These are phyloP conservation scores for Phytophthora kernoviae DNA, from an alignment of 352 stramenopile species.

Conservation along the genomic window DNA sequence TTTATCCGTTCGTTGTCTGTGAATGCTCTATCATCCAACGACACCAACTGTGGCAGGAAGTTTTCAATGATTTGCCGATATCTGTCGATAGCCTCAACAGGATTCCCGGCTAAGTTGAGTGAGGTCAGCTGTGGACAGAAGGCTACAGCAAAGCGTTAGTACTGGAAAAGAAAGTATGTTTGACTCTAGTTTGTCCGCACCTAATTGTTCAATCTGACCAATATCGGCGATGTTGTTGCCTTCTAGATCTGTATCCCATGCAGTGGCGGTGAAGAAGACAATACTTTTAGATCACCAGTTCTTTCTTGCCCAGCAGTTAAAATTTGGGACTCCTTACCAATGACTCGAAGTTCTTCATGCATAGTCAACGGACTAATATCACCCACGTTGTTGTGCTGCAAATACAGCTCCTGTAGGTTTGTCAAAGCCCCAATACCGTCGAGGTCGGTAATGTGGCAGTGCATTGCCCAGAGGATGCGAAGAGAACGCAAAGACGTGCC, in stretches of 20 bases:
- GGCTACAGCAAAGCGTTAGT: slow-evolving; percentile 34
- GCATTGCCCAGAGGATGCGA: slow-evolving; percentile 63
- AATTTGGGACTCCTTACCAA: slow-evolving; percentile 43
- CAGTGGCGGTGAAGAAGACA: not conserved
- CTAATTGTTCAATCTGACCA: slow-evolving; percentile 79
- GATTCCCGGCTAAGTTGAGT: slow-evolving; percentile 71
- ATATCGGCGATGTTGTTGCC: slow-evolving; percentile 75
- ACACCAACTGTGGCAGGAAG: slow-evolving; percentile 75
- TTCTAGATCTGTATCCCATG: slow-evolving; percentile 54
- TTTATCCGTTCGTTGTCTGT: slow-evolving; percentile 40
- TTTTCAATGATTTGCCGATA: slow-evolving; percentile 75
- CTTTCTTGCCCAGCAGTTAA: not conserved
- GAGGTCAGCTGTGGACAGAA: slow-evolving; percentile 71
- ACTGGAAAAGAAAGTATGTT: too few species aligned
- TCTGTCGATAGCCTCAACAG: slow-evolving; percentile 52
- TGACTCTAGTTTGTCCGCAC: too few species aligned
- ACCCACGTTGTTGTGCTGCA: slow-evolving; percentile 77
- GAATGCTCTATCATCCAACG: slow-evolving; percentile 55
- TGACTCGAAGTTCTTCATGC: slow-evolving; percentile 83
- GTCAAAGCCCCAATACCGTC: slow-evolving; percentile 86
- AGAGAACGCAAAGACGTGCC: slow-evolving; percentile 79
- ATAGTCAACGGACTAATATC: slow-evolving; percentile 86
- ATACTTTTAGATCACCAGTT: not conserved
- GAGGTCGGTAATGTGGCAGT: slow-evolving; percentile 76
- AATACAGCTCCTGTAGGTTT: slow-evolving; percentile 77